Conservation (phyloP, 2,329 filamentous ascomycete species). For the Penicillium aurantiogriseum region DNA sequence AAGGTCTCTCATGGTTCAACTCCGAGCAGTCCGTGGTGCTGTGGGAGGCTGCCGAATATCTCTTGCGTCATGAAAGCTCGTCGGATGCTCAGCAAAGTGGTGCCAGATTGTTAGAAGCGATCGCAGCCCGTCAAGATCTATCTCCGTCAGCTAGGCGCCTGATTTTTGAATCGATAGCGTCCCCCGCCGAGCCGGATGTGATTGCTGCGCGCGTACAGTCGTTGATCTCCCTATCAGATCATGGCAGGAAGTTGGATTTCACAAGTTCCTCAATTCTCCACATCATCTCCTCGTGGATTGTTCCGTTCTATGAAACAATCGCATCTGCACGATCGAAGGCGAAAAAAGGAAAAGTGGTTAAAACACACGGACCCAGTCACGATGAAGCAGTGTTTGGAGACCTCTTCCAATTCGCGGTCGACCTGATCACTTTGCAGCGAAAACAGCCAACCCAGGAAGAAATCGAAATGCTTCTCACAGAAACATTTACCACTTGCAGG, state of each 20-base stretch:
- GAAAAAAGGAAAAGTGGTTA: slow-evolving; percentile 36
- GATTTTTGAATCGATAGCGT: slow-evolving; percentile 39
- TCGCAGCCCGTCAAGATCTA: slow-evolving; percentile 41
- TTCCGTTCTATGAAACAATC: slow-evolving; percentile 40
- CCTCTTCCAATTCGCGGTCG: slow-evolving; percentile 43
- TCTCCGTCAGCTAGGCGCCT: slow-evolving; percentile 34
- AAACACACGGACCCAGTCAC: slow-evolving; percentile 31
- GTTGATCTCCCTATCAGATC: slow-evolving; percentile 43
- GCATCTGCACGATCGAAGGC: slow-evolving; percentile 38
- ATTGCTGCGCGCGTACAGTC: slow-evolving; percentile 41
- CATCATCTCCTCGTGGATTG: slow-evolving; percentile 40
- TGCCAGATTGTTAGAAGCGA: slow-evolving; percentile 37
- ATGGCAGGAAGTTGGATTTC: slow-evolving; percentile 45
- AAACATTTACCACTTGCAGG: slow-evolving; percentile 42
- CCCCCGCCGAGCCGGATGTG: slow-evolving; percentile 35
- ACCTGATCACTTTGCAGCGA: slow-evolving; percentile 45
- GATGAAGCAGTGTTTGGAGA: slow-evolving; percentile 40
- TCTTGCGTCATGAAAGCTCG: slow-evolving; percentile 37
- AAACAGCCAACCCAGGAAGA: slow-evolving; percentile 37
- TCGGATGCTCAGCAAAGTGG: slow-evolving; percentile 38
- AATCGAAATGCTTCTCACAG: slow-evolving; percentile 36
- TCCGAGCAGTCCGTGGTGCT: slow-evolving; percentile 41
- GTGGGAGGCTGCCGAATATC: slow-evolving; percentile 41
- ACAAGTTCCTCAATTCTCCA: slow-evolving; percentile 39
- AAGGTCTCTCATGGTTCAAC: slow-evolving; percentile 36